Evolutionary conservation across 768 basidiomycete genomes (phyloP).

Genomic region (Daedalea quercina): DNA sequence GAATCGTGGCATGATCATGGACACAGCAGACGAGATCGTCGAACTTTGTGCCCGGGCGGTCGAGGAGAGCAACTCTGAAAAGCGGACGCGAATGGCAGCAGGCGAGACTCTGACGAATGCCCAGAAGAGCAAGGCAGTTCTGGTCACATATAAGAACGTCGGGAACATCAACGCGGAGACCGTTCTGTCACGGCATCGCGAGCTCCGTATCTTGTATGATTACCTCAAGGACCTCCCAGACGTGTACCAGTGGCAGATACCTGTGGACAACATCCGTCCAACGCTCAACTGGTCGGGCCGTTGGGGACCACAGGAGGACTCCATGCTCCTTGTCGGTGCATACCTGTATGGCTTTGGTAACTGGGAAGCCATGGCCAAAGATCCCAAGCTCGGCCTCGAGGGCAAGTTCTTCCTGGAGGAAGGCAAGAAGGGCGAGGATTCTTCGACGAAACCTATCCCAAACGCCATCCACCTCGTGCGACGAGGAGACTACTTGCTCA

Average conservation of each 20-base stretch:
- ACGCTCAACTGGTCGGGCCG: conserved; percentile 96
- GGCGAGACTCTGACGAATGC: conserved; percentile 90
- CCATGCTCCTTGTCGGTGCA: conserved; percentile 91
- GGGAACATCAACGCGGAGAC: conserved; percentile 97
- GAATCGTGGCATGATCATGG: conserved; percentile 86
- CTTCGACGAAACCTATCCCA: conserved; percentile 82
- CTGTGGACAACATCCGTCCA: conserved; percentile 88
- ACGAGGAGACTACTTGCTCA: conserved; percentile 88
- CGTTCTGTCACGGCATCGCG: conserved; percentile 81
- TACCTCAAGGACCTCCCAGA: conserved; percentile 71
- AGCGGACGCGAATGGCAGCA: conserved; percentile 65
- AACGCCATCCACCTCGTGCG: conserved; percentile 98
- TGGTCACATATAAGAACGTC: conserved; percentile 85
- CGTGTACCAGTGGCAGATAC: conserved; percentile 78
- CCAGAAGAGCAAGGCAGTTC: conserved; percentile 94
- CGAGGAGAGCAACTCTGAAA: conserved; percentile 75
- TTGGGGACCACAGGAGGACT: conserved; percentile 90
- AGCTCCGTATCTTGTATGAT: conserved; percentile 82
- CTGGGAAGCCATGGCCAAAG: conserved; percentile 95
- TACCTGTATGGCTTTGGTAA: conserved; percentile 92
- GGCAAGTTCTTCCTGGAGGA: conserved; percentile 99
- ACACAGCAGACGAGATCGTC: conserved; percentile 90
- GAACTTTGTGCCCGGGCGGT: conserved; percentile 79
- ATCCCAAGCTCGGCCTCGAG: conserved; percentile 70
- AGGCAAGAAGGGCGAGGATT: conserved; percentile 89